Base-by-base conservation (phyloP, 2,329 filamentous ascomycete genomes). In the Mycocentrospora acerina region DNA sequence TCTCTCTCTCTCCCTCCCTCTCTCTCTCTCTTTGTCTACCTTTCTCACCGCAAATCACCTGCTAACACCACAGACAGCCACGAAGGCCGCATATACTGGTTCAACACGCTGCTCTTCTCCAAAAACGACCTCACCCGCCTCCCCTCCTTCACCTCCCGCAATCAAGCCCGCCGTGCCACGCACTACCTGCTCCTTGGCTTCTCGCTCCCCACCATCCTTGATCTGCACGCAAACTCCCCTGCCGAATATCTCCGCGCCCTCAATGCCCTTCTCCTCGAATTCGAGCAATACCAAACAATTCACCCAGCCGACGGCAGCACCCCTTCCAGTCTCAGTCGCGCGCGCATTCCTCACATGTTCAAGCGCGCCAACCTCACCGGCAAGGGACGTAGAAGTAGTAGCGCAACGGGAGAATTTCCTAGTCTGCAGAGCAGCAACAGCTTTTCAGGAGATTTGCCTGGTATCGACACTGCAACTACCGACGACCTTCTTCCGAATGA, bases 11-110 rank as follows among this genome's bases (percentile, higher is more conserved):
- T 18, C 40, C 31, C 44, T 40, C 27, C 31, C 25, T 13, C 29
- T 13, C 35, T 41, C 11, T 36, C 8, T n/a, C n/a, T n/a, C n/a
- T n/a, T n/a, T n/a, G n/a, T n/a, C n/a, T n/a, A n/a, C n/a, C n/a
- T n/a, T n/a, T n/a, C n/a, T n/a, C n/a, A n/a, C n/a, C n/a, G n/a
- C n/a, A n/a, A n/a, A n/a, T n/a, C n/a, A n/a, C n/a, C n/a, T n/a
- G n/a, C n/a, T n/a, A n/a, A n/a, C n/a, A n/a, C n/a, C n/a, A n/a
- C n/a, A n/a, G n/a, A 35, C 63, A 95, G 89, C 18, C 90, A 98
- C 63, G 90, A 96, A 70, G 90, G 91, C 44, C 84, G 89, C 42
- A 83, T 95, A 28, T 97, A 95, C 73, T 97, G 93, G 90, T 96
- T 97, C 76, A 96, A 96, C 71, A 96, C 93, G 0, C 81, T 95